Evolutionary conservation across 1,284 basidiomycete species (phyloP), one percentile per base, ranked within the genome.

Genomic region (Erythrobasidium hasegawianum): DNA sequence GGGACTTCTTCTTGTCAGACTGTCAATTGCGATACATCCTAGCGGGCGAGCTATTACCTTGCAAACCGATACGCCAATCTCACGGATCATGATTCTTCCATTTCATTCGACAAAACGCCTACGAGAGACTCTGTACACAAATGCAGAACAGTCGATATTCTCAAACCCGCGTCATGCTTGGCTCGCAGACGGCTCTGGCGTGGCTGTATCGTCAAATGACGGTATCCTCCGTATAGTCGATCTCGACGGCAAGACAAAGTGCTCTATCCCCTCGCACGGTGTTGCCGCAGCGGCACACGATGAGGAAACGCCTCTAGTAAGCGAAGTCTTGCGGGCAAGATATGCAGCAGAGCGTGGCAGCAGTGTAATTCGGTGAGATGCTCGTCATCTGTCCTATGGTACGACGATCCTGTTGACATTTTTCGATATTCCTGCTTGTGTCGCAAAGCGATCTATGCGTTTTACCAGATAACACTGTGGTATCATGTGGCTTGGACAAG

Each of bases 131-230:
- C 40, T 74, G 2, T 72, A 72, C 52, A 75, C 74, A 1, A 49
- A 53, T 4, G 70, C 73, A 0, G 57, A 61, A 2, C 72, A 74
- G 33, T 66, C 64, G 13, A 69, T 71, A 39, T 75, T 24, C 38
- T 70, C 70, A n/a, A 69, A 65, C 33, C 73, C 74, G 0, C 64
- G 73, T 2, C 74, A 75, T 60, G 39, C 50, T n/a, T 74, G 70
- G 71, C 53, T 68, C 1, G 52, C 65, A 1, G 64, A 60, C 7
- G 73, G 73, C 1, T 29, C 57, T 2, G 65, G 39, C 8, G 64
- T 68, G n/a, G 70, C 70, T 22, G 73, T 75, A 49, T 72, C 69
- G 43, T 69, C 68, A 20, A 73, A 75, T 14, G 74, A 75, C 55
- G 74, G 74, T 18, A 38, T 72, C 14, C 43, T 75, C 0, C 68